phyloP scores from a whole-genome alignment of 164 flowering plant species.

The Vitis rotundifolia region DNA sequence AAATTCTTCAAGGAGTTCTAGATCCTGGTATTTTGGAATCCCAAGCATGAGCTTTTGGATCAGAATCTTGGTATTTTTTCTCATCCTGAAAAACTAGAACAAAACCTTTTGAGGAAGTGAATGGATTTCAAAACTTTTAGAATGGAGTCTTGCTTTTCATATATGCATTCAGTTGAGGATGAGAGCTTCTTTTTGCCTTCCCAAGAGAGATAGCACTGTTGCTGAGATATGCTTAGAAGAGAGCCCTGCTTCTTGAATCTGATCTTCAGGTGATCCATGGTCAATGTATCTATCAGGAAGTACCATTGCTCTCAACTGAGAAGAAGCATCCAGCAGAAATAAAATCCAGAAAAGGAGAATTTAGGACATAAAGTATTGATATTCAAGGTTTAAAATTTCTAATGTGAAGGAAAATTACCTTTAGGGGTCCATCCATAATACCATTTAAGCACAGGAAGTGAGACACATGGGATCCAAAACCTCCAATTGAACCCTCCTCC shows the following conservation, averaged over 20 bases:
- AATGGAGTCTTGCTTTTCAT: neutral
- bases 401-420: conserved; percentile 44
- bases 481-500: conserved; percentile 91
- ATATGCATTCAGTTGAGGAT: conserved; percentile 29
- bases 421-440: conserved; percentile 76
- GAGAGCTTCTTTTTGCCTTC: conserved; percentile 68
- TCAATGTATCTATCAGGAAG: conserved; percentile 89
- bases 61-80: neutral
- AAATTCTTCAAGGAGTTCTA: neutral
- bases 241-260: conserved; percentile 85
- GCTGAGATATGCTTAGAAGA: conserved; percentile 70
- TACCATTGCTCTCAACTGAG: conserved; percentile 65
- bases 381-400: neutral
- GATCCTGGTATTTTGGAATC: neutral
- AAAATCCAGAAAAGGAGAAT: conserved; percentile 3
- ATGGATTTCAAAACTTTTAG: neutral
- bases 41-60: neutral
- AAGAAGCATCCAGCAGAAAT: neutral
- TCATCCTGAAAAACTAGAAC: neutral
- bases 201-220: conserved; percentile 75
- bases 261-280: conserved; percentile 84
- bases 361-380: too few relatives aligned
- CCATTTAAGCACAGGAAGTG: conserved; percentile 72
- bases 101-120: conserved; percentile 1
- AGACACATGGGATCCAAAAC: conserved; percentile 84